These are phyloP conservation scores for Trifolium dubium DNA, from an alignment of 306 rosid species.

Conservation along the genomic window DNA sequence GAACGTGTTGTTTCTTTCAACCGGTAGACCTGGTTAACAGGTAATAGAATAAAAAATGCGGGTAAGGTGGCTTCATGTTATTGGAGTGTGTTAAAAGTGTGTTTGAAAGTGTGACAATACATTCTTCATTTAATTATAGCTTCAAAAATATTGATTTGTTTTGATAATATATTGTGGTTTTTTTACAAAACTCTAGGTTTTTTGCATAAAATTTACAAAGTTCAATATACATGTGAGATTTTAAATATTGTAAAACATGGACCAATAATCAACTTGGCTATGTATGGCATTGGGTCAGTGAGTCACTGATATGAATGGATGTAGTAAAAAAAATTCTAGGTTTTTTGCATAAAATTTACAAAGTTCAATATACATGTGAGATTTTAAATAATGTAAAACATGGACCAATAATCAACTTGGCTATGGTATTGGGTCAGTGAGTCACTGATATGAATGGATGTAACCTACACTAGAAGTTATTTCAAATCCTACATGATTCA, in stretches of 20 bases:
- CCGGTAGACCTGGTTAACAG: too few species aligned
- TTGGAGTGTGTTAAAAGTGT: too few species aligned
- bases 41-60: too few species aligned
- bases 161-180: neutral
- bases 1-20: too few species aligned
- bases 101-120: too few species aligned
- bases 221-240: neutral
- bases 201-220: neutral
- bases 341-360: neutral
- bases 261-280: neutral
- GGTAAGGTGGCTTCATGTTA: too few species aligned
- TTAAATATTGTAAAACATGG: neutral
- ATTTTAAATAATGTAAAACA: constrained; percentile 1
- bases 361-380: neutral
- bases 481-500: constrained; percentile 35
- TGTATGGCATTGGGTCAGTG: neutral
- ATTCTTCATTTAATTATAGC: neutral
- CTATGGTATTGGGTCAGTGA: neutral
- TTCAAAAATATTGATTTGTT: neutral
- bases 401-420: neutral
- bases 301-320: neutral
- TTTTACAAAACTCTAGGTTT: neutral
- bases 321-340: too few species aligned
- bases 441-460: neutral
- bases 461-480: constrained; percentile 21